A percentile compares a stretch with the other conserved stretches of the same genome.
Conservation (phyloP, 1,139 yeast genomes). For the Debaryomycetaceae sp. region DNA sequence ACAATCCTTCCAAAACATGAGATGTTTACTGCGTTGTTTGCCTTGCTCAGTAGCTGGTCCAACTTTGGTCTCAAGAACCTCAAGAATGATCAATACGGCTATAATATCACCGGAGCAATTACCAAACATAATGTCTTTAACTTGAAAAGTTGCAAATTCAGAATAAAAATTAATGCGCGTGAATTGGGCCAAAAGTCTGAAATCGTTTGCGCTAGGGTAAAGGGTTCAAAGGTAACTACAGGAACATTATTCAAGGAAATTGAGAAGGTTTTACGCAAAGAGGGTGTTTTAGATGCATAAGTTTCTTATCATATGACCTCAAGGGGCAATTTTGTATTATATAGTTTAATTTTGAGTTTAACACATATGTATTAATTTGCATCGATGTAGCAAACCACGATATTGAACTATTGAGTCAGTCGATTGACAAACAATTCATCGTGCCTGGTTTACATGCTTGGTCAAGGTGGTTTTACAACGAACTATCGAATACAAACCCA, state of each 20-base stretch:
- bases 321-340: conserved; percentile 6
- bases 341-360: neutral
- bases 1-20: conserved; percentile 53
- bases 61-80: conserved; percentile 65
- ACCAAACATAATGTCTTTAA: conserved; percentile 60
- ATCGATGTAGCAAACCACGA: neutral
- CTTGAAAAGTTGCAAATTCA: conserved; percentile 62
- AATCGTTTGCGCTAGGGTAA: conserved; percentile 43
- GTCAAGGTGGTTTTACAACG: too few relatives aligned
- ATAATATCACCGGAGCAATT: conserved; percentile 55
- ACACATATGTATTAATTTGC: conserved; percentile 4
- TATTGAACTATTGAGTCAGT: neutral
- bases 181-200: conserved; percentile 43
- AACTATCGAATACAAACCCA: too few relatives aligned
- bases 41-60: conserved; percentile 65
- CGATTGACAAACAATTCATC: too few relatives aligned
- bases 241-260: conserved; percentile 45
- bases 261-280: conserved; percentile 44
- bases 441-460: too few relatives aligned
- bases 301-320: neutral
- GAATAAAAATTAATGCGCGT: conserved; percentile 46
- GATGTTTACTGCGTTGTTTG: conserved; percentile 60
- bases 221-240: conserved; percentile 42
- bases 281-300: conserved; percentile 37
- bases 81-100: conserved; percentile 40